Conservation (phyloP, 768 basidiomycete genomes). For the Hygrocybe punicea region DNA sequence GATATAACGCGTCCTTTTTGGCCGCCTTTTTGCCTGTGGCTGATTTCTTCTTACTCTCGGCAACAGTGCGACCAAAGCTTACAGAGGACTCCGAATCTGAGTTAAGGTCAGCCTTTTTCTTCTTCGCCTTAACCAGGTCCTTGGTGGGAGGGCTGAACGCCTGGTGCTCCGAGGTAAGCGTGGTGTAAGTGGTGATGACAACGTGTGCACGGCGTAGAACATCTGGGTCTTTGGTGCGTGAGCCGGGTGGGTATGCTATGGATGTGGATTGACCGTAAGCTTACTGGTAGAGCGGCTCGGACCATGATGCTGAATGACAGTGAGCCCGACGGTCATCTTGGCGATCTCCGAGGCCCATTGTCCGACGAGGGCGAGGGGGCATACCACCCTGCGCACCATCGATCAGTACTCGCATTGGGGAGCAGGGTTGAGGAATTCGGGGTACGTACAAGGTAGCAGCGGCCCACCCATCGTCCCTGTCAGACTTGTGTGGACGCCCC, state of each 20-base stretch:
- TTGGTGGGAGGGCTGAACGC: conserved; percentile 49
- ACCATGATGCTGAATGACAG: conserved; percentile 84
- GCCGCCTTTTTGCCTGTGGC: conserved; percentile 37
- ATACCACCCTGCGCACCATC: conserved; percentile 61
- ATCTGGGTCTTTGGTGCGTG: conserved; percentile 46
- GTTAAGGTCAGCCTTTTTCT: conserved; percentile 40
- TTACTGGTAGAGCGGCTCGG: conserved; percentile 63
- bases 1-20: conserved; percentile 69
- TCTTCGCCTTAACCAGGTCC: conserved; percentile 46
- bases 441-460: conserved; percentile 62
- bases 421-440: not conserved
- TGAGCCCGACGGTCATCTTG: conserved; percentile 63
- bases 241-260: not conserved
- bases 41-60: conserved; percentile 33
- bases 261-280: conserved; percentile 12
- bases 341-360: conserved; percentile 90
- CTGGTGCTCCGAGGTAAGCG: conserved; percentile 74
- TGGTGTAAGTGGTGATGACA: conserved; percentile 85
- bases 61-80: conserved; percentile 42
- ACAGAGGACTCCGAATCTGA: conserved; percentile 15
- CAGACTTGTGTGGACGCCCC: conserved; percentile 64
- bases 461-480: conserved; percentile 69
- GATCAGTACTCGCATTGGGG: not conserved
- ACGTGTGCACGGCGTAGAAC: conserved; percentile 57
- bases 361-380: conserved; percentile 79